Evolutionary conservation across 495 filamentous ascomycete genomes (phyloP).

Genomic region (Patellaria atrata): DNA sequence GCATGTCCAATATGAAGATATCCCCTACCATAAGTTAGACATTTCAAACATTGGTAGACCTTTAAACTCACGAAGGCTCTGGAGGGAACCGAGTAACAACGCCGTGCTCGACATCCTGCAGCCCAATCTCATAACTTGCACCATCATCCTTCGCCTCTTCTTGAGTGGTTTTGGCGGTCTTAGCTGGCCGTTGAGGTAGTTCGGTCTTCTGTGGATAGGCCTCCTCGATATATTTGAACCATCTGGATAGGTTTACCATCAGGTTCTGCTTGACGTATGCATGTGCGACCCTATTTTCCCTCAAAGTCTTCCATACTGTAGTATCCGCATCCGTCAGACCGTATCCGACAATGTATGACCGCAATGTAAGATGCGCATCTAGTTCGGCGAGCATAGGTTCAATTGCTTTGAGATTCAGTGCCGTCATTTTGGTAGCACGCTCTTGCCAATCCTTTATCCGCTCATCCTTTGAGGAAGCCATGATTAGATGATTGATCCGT

Average conservation of each 20-base stretch:
- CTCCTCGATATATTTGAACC: constrained; percentile 80
- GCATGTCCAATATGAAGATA: constrained; percentile 92
- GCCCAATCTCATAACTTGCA: constrained; percentile 77
- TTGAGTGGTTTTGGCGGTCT: constrained; percentile 43
- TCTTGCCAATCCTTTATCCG: constrained; percentile 40
- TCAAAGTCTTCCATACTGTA: constrained; percentile 71
- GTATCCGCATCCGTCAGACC: constrained; percentile 62
- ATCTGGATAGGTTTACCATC: constrained; percentile 66
- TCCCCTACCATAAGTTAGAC: constrained; percentile 34
- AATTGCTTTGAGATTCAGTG: constrained; percentile 62
- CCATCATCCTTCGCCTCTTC: constrained; percentile 69
- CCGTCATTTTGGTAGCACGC: constrained; percentile 36
- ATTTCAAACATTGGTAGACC: background rate
- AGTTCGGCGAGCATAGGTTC: constrained; percentile 63
- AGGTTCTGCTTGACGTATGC: constrained; percentile 64
- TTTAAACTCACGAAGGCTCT: constrained; percentile 79
- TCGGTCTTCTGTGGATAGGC: constrained; percentile 44
- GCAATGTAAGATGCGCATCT: constrained; percentile 72
- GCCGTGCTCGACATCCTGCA: constrained; percentile 77
- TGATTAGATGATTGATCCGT: no score
- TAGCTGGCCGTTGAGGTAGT: constrained; percentile 23
- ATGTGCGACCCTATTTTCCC: constrained; percentile 71
- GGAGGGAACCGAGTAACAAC: constrained; percentile 91
- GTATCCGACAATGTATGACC: constrained; percentile 78
- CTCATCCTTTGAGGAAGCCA: no score